These are phyloP conservation scores for Thermoascus crustaceus DNA, from an alignment of 2,329 filamentous ascomycete genomes.

Conservation along the genomic window DNA sequence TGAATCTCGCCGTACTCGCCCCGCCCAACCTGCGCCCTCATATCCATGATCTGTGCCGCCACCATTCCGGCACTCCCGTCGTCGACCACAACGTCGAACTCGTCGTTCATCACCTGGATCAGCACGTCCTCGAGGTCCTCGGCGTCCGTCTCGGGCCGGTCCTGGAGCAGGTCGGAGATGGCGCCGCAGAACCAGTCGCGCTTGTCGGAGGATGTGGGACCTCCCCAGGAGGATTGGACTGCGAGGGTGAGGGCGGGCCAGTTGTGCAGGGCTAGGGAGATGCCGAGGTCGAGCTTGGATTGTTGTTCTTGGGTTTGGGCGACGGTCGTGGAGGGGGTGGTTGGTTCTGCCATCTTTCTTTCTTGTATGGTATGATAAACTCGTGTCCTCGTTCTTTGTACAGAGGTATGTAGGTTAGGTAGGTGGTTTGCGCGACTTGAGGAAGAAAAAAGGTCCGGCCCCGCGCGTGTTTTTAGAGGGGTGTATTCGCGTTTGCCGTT, in stretches of 20 bases:
- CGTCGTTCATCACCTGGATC: conserved; percentile 85
- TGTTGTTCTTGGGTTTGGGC: conserved; percentile 23
- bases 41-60: conserved; percentile 61
- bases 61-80: conserved; percentile 75
- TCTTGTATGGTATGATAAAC: too few species aligned
- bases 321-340: too few species aligned
- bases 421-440: too few species aligned
- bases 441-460: too few species aligned
- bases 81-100: conserved; percentile 88
- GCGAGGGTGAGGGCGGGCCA: conserved; percentile 86
- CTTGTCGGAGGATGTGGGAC: conserved; percentile 73
- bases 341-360: too few species aligned
- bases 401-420: too few species aligned
- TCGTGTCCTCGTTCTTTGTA: too few species aligned
- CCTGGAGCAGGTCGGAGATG: conserved; percentile 67
- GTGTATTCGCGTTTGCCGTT: too few species aligned
- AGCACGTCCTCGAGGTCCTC: conserved; percentile 78
- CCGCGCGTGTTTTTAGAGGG: too few species aligned
- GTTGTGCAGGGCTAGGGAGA: conserved; percentile 74
- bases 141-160: conserved; percentile 56
- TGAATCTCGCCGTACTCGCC: conserved; percentile 61
- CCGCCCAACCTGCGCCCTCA: conserved; percentile 56
- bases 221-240: conserved; percentile 81
- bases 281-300: conserved; percentile 71
- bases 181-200: conserved; percentile 94